These are phyloP conservation scores for Cryomyces minteri DNA, from an alignment of 495 filamentous ascomycete species.

Conservation along the genomic window DNA sequence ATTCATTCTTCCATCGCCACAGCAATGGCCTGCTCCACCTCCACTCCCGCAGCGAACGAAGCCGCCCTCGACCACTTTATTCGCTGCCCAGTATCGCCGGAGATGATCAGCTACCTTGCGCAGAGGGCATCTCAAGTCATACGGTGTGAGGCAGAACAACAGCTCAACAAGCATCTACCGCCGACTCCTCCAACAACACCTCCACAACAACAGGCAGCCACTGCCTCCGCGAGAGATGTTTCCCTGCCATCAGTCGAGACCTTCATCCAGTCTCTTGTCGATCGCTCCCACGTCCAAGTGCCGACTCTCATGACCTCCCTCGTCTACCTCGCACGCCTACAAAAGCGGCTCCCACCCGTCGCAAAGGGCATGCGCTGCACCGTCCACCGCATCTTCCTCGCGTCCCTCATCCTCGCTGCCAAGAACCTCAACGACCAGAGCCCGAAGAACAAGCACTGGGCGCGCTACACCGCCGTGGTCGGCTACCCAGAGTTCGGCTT, in stretches of 20 bases:
- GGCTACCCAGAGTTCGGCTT: slow-evolving; percentile 75
- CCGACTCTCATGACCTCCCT: slow-evolving; percentile 92
- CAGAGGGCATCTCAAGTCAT: slow-evolving; percentile 75
- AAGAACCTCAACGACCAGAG: slow-evolving; percentile 81
- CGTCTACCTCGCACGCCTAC: slow-evolving; percentile 77
- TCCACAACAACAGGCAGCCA: slow-evolving; percentile 22
- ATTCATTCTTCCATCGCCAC: too few species aligned
- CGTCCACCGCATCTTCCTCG: slow-evolving; percentile 74
- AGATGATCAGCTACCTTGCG: slow-evolving; percentile 79
- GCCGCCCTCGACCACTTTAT: slow-evolving; percentile 82
- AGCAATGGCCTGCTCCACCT: slow-evolving; percentile 21
- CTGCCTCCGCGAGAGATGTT: slow-evolving; percentile 22
- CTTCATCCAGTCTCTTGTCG: slow-evolving; percentile 82
- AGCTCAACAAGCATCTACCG: slow-evolving; percentile 35
- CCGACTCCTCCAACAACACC: slow-evolving; percentile 50
- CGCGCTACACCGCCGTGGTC: slow-evolving; percentile 64
- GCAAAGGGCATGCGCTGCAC: slow-evolving; percentile 97
- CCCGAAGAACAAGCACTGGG: slow-evolving; percentile 99
- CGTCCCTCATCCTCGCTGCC: slow-evolving; percentile 58
- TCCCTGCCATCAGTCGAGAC: slow-evolving; percentile 60
- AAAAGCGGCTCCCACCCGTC: slow-evolving; percentile 68
- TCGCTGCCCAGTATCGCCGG: slow-evolving; percentile 54
- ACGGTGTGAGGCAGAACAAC: slow-evolving; percentile 52
- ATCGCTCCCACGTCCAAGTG: slow-evolving; percentile 88
- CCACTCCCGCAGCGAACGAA: slow-evolving; percentile 38